Evolutionary conservation across 2,329 filamentous ascomycete species (phyloP), one percentile per base, ranked within the genome.

Genomic region (Colletotrichum phormii): DNA sequence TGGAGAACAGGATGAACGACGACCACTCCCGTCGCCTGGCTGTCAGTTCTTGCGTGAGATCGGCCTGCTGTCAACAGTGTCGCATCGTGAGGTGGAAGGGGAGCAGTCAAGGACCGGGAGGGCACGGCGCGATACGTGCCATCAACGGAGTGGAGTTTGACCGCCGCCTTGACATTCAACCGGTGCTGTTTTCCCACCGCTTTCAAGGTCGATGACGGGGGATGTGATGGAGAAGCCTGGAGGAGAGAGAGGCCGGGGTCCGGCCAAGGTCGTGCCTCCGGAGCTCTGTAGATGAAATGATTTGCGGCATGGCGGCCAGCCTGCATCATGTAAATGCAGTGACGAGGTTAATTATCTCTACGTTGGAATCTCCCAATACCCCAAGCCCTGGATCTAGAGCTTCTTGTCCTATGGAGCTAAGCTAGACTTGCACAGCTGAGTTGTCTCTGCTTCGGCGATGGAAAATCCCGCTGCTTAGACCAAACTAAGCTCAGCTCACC

Each of bases 401-500:
- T 49, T 42, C 58, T 29, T 18, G 11, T 26, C 13, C n/a, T 29
- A 13, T 9, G 12, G 3, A 33, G 18, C 29, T 35, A 31, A 58
- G 55, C 31, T 58, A 18, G 55, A 58, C 18, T 22, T 24, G 29
- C 55, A 58, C 31, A 13, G 31, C 7, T 49, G 18, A 49, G 42
- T 58, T 22, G 31, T 22, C 54, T 58, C 55, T 9, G 31, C 18
- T 5, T 18, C 55, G 31, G 55, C 26, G 24, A 51, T 22, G 60
- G 60, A 13, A 62, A 33, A 62, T 51, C 18, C 42, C 60, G 60
- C 60, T 62, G 24, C 35, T 46, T 42, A 13, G 15, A 35, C 26
- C 53, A n/a, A 35, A 31, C 12, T 26, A 11, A 37, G 58, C 61
- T 64, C 61, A 64, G 61, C 61, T 64, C 31, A 31, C 12, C 31